Evolutionary conservation across 2,329 filamentous ascomycete genomes (phyloP).

Genomic region (Aspergillus hortae): DNA sequence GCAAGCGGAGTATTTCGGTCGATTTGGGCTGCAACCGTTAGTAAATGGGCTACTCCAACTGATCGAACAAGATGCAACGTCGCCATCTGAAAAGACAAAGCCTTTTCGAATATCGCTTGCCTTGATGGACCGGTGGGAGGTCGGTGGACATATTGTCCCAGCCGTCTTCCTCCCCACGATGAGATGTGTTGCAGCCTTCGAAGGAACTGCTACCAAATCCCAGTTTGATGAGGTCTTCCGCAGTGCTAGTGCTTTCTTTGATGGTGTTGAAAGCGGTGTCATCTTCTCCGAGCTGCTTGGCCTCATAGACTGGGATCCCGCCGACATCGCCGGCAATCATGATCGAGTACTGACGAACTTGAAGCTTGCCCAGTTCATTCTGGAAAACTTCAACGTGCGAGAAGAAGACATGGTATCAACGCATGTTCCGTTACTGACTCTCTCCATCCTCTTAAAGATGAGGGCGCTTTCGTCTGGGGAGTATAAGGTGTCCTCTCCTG

Average conservation of each 20-base stretch:
- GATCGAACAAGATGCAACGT: constrained; percentile 57
- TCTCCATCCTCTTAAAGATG: constrained; percentile 58
- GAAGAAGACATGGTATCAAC: constrained; percentile 93
- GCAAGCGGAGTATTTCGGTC: constrained; percentile 77
- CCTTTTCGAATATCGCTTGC: constrained; percentile 92
- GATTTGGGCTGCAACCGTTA: constrained; percentile 71
- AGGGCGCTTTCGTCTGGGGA: constrained; percentile 28
- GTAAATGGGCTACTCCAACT: constrained; percentile 72
- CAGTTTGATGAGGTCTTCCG: constrained; percentile 83
- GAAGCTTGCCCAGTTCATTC: constrained; percentile 73
- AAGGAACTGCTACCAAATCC: constrained; percentile 61
- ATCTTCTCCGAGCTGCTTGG: constrained; percentile 82
- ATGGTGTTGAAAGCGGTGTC: constrained; percentile 89
- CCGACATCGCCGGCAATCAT: constrained; percentile 47
- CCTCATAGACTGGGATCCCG: constrained; percentile 54
- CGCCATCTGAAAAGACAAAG: constrained; percentile 67
- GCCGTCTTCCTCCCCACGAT: constrained; percentile 85
- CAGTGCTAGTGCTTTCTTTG: constrained; percentile 94
- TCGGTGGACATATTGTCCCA: constrained; percentile 83
- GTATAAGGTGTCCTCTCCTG: constrained; percentile 8
- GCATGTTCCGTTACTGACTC: constrained; percentile 72
- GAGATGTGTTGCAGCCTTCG: constrained; percentile 72
- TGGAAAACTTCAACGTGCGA: constrained; percentile 83
- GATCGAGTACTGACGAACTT: constrained; percentile 60
- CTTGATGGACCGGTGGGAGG: constrained; percentile 97